Base-by-base conservation (phyloP, 192 early-diverging fungal genomes). In the Podila minutissima region DNA sequence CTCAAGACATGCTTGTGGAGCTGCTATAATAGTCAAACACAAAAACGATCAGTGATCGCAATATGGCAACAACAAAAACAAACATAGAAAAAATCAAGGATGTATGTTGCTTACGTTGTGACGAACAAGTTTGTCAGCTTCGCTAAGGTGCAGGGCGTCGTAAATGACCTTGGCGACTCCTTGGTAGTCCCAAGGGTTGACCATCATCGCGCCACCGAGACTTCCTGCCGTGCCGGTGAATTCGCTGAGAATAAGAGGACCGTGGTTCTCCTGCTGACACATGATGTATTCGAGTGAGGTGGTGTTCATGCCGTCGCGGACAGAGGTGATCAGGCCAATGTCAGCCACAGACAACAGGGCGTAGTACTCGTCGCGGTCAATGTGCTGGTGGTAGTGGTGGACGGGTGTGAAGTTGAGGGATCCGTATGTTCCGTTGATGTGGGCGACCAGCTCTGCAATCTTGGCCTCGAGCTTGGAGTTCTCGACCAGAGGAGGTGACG, bases 251-350 rank as follows among this genome's bases (percentile, higher is more conserved):
- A 99, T 94, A 64, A 99, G 84, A 20, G 96, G 94, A 8, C 93
- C 93, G 64, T 94, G 88, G 66, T 93, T 93, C 69, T 95, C 93
- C 29, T 92, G 86, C 82, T 98, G 97, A 82, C 95, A 96, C 29
- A 98, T 93, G 17, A 97, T 93, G 82, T 93, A 98, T 84, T 98
- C 96, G 64, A 97, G 93, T 37, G 92, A 94, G 26, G 94, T 95
- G 1, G 97, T 97, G 83, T 98, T 98, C 98, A 99, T 98, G 31
- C 97, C 98, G 75, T 99, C 98, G 35, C 96, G 90, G 20, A 98
- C 89, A 50, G 91, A 89, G 2, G 97, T 98, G 70, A 97, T 97
- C 29, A 99, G 82, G 1, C 92, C 96, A 35, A 96, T 88, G 74
- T 99, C 96, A 26, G 98, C 98, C 12, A 97, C 91, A 64, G 89